Evolutionary conservation across 257 asterid genomes (phyloP).

Genomic region (Petrea volubilis): DNA sequence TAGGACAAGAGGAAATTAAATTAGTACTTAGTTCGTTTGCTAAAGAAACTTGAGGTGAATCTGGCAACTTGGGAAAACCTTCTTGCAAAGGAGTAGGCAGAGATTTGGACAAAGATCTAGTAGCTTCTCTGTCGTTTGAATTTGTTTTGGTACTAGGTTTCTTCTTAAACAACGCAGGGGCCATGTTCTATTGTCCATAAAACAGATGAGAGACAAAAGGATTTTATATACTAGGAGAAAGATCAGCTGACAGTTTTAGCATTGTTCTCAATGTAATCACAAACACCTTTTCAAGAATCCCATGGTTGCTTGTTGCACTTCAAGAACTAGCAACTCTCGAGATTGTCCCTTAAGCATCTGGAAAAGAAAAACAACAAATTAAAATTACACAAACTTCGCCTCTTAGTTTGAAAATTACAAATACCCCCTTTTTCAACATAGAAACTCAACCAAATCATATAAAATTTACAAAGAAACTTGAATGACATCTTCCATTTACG

Average conservation of each 20-base stretch:
- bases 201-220: constrained; percentile 19
- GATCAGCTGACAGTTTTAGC: constrained; percentile 4
- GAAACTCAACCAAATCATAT: too few relatives aligned
- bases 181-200: constrained; percentile 50
- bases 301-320: constrained; percentile 15
- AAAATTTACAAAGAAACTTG: too few relatives aligned
- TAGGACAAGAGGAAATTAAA: constrained; percentile 32
- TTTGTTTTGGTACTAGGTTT: constrained; percentile 42
- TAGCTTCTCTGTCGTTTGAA: constrained; percentile 38
- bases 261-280: constrained; percentile 9
- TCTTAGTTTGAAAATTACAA: too few relatives aligned
- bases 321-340: constrained; percentile 10
- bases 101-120: constrained; percentile 51
- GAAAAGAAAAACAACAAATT: neutral
- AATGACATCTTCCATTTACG: too few relatives aligned
- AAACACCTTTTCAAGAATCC: neutral
- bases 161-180: constrained; percentile 52
- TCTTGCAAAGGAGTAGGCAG: constrained; percentile 47
- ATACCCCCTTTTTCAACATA: too few relatives aligned
- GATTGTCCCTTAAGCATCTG: constrained; percentile 24
- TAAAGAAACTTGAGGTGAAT: constrained; percentile 49
- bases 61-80: constrained; percentile 50
- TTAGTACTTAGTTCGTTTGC: constrained; percentile 41
- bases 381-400: neutral
- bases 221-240: neutral